Evolutionary conservation across 2,329 filamentous ascomycete species (phyloP).

Genomic region (Microdochium nivale): DNA sequence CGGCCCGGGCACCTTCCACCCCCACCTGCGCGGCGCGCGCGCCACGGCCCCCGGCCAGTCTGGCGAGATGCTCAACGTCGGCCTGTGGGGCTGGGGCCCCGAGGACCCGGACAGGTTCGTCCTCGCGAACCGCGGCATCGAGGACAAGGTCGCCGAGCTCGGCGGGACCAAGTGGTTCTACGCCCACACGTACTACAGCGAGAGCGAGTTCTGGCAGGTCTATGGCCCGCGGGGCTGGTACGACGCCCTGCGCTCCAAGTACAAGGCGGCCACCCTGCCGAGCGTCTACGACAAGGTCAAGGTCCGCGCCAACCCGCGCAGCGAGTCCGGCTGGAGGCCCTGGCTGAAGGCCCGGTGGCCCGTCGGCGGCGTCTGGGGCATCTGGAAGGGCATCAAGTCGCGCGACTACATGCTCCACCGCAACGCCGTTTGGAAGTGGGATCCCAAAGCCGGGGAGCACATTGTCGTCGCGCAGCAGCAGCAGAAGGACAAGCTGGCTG

Average conservation of each 20-base stretch:
- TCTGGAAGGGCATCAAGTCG: conserved; percentile 50
- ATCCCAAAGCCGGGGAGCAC: conserved; percentile 7
- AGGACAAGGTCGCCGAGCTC: conserved; percentile 58
- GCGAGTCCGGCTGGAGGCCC: conserved; percentile 29
- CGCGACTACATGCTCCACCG: conserved; percentile 46
- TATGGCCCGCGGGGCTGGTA: conserved; percentile 54
- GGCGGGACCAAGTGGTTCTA: conserved; percentile 83
- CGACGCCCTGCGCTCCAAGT: conserved; percentile 52
- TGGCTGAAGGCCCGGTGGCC: conserved; percentile 42
- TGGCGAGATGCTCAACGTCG: conserved; percentile 47
- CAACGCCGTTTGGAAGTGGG: conserved; percentile 44
- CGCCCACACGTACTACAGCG: conserved; percentile 75
- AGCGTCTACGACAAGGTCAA: conserved; percentile 64
- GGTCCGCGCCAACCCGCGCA: conserved; percentile 39
- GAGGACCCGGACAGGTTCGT: conserved; percentile 50
- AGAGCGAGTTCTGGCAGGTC: conserved; percentile 59
- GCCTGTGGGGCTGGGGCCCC: conserved; percentile 75
- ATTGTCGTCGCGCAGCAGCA: not conserved
- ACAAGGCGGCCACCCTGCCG: conserved; percentile 52
- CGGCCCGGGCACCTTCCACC: conserved; percentile 44
- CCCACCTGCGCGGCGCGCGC: conserved; percentile 29
- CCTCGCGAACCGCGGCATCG: conserved; percentile 59
- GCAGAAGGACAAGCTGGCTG: not conserved
- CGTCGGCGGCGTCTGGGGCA: conserved; percentile 49
- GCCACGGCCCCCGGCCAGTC: conserved; percentile 3